phyloP scores from a whole-genome alignment of 2,329 filamentous ascomycete species.

The Amesomyces nigricolor region DNA sequence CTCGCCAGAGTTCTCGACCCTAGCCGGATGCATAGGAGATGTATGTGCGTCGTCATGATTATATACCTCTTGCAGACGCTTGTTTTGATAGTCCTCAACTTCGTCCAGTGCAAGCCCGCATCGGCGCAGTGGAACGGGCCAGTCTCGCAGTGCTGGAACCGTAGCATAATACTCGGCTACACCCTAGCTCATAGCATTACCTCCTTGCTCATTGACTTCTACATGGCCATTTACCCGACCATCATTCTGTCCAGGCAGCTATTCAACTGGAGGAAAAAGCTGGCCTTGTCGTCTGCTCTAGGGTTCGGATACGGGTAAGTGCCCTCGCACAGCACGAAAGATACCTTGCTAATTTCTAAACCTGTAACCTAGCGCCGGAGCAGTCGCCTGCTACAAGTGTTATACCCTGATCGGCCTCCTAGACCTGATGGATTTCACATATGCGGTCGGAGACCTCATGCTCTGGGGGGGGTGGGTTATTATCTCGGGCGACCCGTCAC shows the following conservation, averaged over 20 bases:
- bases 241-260: slow-evolving; percentile 35
- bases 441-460: slow-evolving; percentile 37
- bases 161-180: slow-evolving; percentile 35
- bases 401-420: slow-evolving; percentile 27
- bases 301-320: slow-evolving; percentile 37
- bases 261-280: slow-evolving; percentile 37
- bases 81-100: slow-evolving; percentile 37
- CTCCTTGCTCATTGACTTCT: slow-evolving; percentile 37
- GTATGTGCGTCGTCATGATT: slow-evolving; percentile 25
- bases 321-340: not conserved
- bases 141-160: slow-evolving; percentile 34
- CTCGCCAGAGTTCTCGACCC: slow-evolving; percentile 32
- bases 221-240: slow-evolving; percentile 39
- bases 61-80: slow-evolving; percentile 31
- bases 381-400: slow-evolving; percentile 32
- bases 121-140: slow-evolving; percentile 37
- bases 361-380: slow-evolving; percentile 22
- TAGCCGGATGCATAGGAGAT: no score
- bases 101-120: slow-evolving; percentile 39
- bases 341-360: not conserved
- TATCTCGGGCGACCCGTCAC: no score
- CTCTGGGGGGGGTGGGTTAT: slow-evolving; percentile 40
- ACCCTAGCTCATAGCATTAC: slow-evolving; percentile 24
- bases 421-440: slow-evolving; percentile 29
- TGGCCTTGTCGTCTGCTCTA: slow-evolving; percentile 35